Conservation (phyloP, 2,329 filamentous ascomycete species). For the Rugonectria rugulosa region DNA sequence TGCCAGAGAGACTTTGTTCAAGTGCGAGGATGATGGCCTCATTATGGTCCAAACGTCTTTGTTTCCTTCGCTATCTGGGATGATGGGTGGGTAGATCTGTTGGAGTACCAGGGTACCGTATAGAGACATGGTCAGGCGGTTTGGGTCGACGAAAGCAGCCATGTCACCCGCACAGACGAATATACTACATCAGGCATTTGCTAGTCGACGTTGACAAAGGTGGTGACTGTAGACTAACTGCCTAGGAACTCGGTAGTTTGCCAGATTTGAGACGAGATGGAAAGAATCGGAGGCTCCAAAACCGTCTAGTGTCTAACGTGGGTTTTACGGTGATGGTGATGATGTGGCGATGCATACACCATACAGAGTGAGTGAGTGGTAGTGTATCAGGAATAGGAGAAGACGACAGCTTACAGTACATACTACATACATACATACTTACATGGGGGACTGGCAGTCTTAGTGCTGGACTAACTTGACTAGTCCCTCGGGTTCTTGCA, state of each 20-base stretch:
- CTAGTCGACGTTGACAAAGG: too few species aligned
- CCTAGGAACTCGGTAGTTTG: too few species aligned
- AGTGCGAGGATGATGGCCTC: background rate
- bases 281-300: background rate
- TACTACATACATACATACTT: too few species aligned
- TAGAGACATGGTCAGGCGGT: conserved; percentile 3
- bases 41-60: background rate
- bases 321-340: conserved; percentile 5
- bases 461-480: background rate
- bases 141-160: background rate
- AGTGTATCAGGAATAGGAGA: background rate
- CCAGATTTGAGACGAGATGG: background rate
- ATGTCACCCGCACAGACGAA: conserved; percentile 1
- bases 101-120: conserved; percentile 16
- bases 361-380: background rate
- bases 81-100: conserved; percentile 8
- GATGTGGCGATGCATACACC: conserved; percentile 22
- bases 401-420: background rate
- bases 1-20: background rate
- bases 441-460: too few species aligned
- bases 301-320: background rate
- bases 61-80: conserved; percentile 7
- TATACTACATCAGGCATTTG: background rate
- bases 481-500: background rate
- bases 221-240: too few species aligned